Evolutionary conservation across 176 grass and related monocot species (phyloP).

Genomic region (Aegilops tauschii): DNA sequence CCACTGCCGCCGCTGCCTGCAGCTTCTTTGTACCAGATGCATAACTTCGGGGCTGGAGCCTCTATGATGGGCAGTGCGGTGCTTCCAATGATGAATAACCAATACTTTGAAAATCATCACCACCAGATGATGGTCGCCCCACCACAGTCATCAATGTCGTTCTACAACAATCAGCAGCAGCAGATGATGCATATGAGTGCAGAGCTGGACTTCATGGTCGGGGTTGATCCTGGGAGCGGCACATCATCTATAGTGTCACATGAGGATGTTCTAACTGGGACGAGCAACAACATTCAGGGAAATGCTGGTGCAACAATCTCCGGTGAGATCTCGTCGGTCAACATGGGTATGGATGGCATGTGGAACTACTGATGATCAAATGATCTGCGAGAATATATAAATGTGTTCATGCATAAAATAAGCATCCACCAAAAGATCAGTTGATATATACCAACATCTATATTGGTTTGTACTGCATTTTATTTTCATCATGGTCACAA

Average conservation of each 20-base stretch:
- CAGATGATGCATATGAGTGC: background rate
- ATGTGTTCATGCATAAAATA: background rate
- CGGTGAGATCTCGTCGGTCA: constrained; percentile 21
- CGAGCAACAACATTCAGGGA: constrained; percentile 18
- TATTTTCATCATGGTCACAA: background rate
- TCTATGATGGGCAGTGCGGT: background rate
- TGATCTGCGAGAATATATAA: background rate
- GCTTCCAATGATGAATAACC: background rate
- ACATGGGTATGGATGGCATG: constrained; percentile 2
- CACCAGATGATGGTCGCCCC: background rate
- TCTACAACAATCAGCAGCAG: background rate
- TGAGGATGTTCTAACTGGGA: constrained; percentile 8
- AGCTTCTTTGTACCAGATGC: background rate
- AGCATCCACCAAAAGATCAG: background rate
- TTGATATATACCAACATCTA: background rate
- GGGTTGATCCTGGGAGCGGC: background rate
- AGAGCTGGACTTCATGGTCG: background rate
- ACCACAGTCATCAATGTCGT: background rate
- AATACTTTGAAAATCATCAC: background rate
- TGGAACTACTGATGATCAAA: constrained; percentile 11
- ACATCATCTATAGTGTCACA: constrained; percentile 29
- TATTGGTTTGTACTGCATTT: background rate
- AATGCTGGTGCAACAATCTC: background rate
- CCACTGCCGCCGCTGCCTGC: background rate
- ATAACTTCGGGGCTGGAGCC: background rate